Percentiles rank a stretch among this genome's conserved stretches.
phyloP scores from a whole-genome alignment of 2,329 filamentous ascomycete species.

The Arthrinium phaeospermum region DNA sequence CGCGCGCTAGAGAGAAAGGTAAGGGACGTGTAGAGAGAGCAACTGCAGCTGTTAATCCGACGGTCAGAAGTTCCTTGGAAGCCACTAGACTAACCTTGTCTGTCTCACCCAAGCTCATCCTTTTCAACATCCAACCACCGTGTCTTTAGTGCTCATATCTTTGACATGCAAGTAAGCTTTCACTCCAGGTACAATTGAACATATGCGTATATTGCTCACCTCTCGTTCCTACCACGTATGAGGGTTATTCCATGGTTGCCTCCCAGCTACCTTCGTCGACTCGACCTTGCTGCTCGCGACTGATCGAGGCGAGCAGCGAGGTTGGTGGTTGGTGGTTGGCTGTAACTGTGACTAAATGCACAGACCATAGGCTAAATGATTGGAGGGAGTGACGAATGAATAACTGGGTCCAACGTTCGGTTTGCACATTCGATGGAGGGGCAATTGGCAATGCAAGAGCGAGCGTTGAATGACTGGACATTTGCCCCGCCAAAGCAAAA shows the following conservation, averaged over 20 bases:
- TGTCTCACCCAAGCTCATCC: neutral
- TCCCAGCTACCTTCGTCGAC: no score
- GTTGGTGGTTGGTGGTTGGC: no score
- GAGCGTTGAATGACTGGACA: conserved; percentile 12
- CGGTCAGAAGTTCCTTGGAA: neutral
- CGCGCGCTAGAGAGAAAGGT: neutral
- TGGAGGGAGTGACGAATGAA: conserved; percentile 11
- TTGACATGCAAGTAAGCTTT: neutral
- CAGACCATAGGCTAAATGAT: conserved; percentile 43
- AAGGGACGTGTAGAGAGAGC: neutral
- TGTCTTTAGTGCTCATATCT: neutral
- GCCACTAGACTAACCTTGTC: neutral
- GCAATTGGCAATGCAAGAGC: conserved; percentile 14
- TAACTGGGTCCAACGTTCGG: neutral
- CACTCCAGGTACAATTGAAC: no score
- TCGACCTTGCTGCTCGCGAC: no score
- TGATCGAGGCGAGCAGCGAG: neutral
- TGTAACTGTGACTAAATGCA: conserved; percentile 28
- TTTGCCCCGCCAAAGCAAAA: conserved; percentile 11
- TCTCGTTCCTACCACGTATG: neutral
- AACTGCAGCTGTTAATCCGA: neutral
- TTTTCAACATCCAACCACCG: neutral
- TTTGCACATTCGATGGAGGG: conserved; percentile 15
- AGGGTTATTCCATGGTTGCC: neutral
- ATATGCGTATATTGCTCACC: neutral